A percentile compares a stretch with the other conserved stretches of the same genome.
Conservation (phyloP, 2,329 filamentous ascomycete species). For the Nothophaeocryptopus gaeumannii region DNA sequence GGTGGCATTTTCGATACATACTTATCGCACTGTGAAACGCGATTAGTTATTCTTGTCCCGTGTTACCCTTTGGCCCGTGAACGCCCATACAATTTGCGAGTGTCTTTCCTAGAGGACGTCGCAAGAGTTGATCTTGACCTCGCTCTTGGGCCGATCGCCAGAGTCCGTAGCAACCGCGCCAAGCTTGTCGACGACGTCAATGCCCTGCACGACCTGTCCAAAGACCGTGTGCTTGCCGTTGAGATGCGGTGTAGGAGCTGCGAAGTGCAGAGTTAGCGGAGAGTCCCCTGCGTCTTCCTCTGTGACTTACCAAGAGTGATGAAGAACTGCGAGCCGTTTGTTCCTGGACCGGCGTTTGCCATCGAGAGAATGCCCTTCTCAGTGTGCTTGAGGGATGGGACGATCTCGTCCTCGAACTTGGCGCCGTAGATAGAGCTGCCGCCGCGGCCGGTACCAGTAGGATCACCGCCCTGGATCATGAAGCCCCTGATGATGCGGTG, state of each 20-base stretch:
- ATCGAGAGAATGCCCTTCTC: conserved; percentile 80
- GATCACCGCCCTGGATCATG: conserved; percentile 74
- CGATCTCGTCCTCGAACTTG: conserved; percentile 90
- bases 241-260: conserved; percentile 84
- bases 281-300: conserved; percentile 35
- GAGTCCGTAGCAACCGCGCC: conserved; percentile 76
- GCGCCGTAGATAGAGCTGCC: conserved; percentile 78
- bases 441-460: conserved; percentile 52
- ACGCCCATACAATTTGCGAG: no score
- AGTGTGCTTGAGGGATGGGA: conserved; percentile 69
- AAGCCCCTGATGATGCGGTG: conserved; percentile 70
- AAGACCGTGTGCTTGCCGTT: conserved; percentile 95
- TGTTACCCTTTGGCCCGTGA: no score
- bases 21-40: no score
- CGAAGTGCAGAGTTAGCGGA: conserved; percentile 56
- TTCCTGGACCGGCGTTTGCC: conserved; percentile 90
- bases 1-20: no score
- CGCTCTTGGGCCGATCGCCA: conserved; percentile 75
- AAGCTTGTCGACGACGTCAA: conserved; percentile 89
- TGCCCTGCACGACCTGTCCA: conserved; percentile 80
- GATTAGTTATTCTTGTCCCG: no score
- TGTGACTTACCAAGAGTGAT: conserved; percentile 59
- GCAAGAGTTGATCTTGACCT: conserved; percentile 65
- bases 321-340: conserved; percentile 96
- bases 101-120: conserved; percentile 22